Evolutionary conservation across 1,139 yeast species (phyloP).

Genomic region (Lodderomyces theae): DNA sequence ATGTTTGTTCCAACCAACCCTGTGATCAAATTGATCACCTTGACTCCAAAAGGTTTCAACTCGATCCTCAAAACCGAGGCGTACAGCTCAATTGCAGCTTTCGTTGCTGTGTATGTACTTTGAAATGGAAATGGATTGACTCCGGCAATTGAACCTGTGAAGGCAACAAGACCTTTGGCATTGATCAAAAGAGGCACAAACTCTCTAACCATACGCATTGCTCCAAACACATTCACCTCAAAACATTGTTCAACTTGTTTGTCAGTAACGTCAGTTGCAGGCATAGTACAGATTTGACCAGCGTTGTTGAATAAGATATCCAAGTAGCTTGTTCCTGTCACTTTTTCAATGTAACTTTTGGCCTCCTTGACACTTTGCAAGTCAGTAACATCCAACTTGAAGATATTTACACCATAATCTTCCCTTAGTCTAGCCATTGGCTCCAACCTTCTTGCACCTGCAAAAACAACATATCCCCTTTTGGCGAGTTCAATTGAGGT

Average conservation of each 20-base stretch:
- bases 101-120: conserved; percentile 61
- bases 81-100: conserved; percentile 74
- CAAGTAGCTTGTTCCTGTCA: conserved; percentile 44
- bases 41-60: conserved; percentile 68
- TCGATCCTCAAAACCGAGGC: conserved; percentile 62
- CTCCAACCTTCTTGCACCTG: conserved; percentile 66
- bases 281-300: conserved; percentile 64
- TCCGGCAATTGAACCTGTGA: conserved; percentile 75
- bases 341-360: conserved; percentile 34
- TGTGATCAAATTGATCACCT: conserved; percentile 47
- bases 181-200: conserved; percentile 56
- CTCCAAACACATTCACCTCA: conserved; percentile 70
- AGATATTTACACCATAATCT: conserved; percentile 30
- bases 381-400: conserved; percentile 44
- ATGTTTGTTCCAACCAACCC: conserved; percentile 69
- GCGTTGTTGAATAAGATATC: conserved; percentile 52
- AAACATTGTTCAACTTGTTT: conserved; percentile 53
- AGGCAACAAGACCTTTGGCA: conserved; percentile 68
- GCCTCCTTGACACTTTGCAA: conserved; percentile 47
- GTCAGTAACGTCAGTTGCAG: conserved; percentile 66
- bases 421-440: conserved; percentile 54
- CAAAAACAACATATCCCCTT: conserved; percentile 58
- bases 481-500: conserved; percentile 62
- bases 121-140: conserved; percentile 69
- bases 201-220: conserved; percentile 61